These are phyloP conservation scores for Stephanodiscus minutulus DNA, from an alignment of 108 stramenopile genomes.

Conservation along the genomic window DNA sequence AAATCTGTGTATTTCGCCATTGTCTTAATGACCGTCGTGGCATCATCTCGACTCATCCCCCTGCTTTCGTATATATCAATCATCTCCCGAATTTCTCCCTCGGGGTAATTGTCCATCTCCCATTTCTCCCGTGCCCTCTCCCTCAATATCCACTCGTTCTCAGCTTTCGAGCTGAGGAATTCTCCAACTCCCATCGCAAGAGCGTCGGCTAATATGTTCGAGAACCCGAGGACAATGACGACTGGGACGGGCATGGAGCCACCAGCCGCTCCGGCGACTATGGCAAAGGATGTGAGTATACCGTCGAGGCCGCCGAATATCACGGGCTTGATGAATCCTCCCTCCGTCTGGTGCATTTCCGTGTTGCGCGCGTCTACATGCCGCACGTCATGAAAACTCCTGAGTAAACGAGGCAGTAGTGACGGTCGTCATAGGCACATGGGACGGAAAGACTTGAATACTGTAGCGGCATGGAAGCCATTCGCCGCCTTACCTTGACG, in stretches of 20 bases:
- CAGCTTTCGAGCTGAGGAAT: conserved; percentile 94
- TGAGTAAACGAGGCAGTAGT: conserved; percentile 1
- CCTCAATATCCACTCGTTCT: conserved; percentile 93
- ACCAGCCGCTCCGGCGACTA: conserved; percentile 97
- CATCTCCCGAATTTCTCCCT: conserved; percentile 95
- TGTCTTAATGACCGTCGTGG: conserved; percentile 80
- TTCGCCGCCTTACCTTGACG: conserved; percentile 51
- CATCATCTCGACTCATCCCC: conserved; percentile 86
- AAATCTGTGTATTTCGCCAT: conserved; percentile 96
- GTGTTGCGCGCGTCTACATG: conserved; percentile 37
- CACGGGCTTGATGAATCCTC: conserved; percentile 82
- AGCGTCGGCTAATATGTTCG: conserved; percentile 97
- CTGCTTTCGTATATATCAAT: conserved; percentile 81
- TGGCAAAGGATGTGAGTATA: conserved; percentile 96
- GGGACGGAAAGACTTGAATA: not conserved
- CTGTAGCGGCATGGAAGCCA: not conserved
- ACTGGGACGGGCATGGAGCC: conserved; percentile 78
- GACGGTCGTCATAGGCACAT: not conserved
- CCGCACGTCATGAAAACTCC: conserved; percentile 68
- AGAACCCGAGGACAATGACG: conserved; percentile 95
- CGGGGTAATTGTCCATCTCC: conserved; percentile 95
- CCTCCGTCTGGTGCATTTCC: conserved; percentile 78
- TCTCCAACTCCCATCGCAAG: conserved; percentile 98
- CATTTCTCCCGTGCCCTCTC: conserved; percentile 92
- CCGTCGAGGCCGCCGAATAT: conserved; percentile 99